Evolutionary conservation across 176 grass and related monocot species (phyloP).

Genomic region (Bonia amplexicaulis): DNA sequence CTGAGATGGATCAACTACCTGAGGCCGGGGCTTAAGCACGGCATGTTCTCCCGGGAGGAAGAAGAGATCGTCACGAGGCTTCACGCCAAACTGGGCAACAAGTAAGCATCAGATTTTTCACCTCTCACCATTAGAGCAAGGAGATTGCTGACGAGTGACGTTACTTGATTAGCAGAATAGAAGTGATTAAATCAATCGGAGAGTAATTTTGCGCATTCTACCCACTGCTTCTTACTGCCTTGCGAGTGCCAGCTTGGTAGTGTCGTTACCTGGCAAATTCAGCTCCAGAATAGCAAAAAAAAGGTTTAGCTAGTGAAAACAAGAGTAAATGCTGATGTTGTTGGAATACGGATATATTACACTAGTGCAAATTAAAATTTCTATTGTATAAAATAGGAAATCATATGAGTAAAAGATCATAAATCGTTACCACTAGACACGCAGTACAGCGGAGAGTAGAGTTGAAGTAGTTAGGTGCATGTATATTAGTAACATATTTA

Average conservation of each 20-base stretch:
- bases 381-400: no score
- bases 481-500: no score
- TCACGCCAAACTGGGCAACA: constrained; percentile 73
- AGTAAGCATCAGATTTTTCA: constrained; percentile 57
- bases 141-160: constrained; percentile 11
- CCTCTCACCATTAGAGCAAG: background rate
- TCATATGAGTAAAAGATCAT: no score
- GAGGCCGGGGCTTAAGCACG: constrained; percentile 85
- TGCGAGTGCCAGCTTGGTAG: constrained; percentile 21
- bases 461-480: no score
- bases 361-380: no score
- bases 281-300: background rate
- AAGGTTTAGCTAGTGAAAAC: background rate
- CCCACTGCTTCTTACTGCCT: background rate
- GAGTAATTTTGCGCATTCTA: background rate
- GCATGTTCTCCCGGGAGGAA: constrained; percentile 65
- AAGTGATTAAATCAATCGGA: background rate
- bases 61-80: constrained; percentile 63
- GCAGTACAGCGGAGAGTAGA: no score
- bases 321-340: constrained; percentile 39
- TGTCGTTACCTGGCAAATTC: constrained; percentile 1
- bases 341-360: no score
- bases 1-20: constrained; percentile 99
- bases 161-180: background rate
- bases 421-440: no score